A percentile compares a stretch with the other conserved stretches of the same genome.
phyloP scores from a whole-genome alignment of 257 asterid genomes.

The Solanum pennellii region DNA sequence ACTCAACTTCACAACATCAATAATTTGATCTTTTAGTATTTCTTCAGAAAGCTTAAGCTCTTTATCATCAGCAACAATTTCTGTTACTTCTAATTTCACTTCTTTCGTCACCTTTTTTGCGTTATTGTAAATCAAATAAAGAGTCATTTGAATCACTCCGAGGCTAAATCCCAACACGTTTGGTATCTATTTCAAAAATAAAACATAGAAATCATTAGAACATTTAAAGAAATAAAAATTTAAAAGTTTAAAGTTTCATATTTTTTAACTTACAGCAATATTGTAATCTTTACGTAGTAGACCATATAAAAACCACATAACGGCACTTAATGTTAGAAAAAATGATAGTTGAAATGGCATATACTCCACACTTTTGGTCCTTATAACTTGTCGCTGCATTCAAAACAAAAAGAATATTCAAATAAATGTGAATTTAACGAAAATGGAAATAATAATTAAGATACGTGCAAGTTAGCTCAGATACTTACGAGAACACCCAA shows the following conservation, averaged over 20 bases:
- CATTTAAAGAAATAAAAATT: not conserved
- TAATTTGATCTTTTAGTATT: conserved; percentile 27
- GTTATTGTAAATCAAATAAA: conserved; percentile 40
- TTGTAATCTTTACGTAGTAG: conserved; percentile 35
- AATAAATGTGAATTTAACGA: not conserved
- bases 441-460: not conserved
- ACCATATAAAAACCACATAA: conserved; percentile 69
- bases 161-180: conserved; percentile 59
- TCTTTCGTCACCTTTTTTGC: conserved; percentile 12
- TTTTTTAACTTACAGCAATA: conserved; percentile 37
- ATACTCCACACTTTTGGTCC: conserved; percentile 58
- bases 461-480: too few relatives aligned
- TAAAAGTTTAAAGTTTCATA: not conserved
- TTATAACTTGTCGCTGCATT: conserved; percentile 43
- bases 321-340: conserved; percentile 61
- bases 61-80: conserved; percentile 16
- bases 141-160: conserved; percentile 46
- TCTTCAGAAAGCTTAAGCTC: conserved; percentile 19
- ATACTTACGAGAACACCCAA: conserved; percentile 29
- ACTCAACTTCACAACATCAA: conserved; percentile 35
- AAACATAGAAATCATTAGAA: not conserved
- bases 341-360: conserved; percentile 69
- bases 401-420: not conserved
- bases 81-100: not conserved
- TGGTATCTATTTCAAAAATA: conserved; percentile 25